These are phyloP conservation scores for Exophiala xenobiotica DNA, from an alignment of 2,329 filamentous ascomycete genomes.

Conservation along the genomic window DNA sequence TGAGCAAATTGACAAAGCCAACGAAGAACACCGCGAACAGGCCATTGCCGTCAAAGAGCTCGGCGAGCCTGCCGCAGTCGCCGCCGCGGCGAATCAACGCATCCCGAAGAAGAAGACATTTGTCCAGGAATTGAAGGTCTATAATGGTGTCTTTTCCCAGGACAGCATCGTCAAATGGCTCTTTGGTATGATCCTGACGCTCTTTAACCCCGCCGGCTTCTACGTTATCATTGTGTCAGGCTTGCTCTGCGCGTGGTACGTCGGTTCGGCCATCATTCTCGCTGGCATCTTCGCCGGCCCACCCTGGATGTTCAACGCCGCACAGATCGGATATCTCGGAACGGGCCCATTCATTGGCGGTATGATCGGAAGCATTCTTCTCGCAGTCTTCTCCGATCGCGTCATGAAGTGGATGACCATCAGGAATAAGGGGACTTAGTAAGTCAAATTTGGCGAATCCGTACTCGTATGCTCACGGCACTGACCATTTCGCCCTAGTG, in stretches of 20 bases:
- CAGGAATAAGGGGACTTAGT: conserved; percentile 41
- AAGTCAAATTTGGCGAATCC: neutral
- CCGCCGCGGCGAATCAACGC: conserved; percentile 1
- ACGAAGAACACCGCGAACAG: conserved; percentile 12
- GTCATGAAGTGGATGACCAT: conserved; percentile 39
- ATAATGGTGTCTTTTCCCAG: conserved; percentile 23
- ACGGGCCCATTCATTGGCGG: conserved; percentile 11
- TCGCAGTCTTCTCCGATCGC: conserved; percentile 34
- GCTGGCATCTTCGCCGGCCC: conserved; percentile 33
- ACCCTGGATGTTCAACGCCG: conserved; percentile 32
- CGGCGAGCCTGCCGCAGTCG: neutral
- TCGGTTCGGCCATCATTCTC: conserved; percentile 12
- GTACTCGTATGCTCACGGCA: neutral
- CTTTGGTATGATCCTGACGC: conserved; percentile 34
- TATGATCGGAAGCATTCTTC: conserved; percentile 37
- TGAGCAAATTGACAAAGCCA: conserved; percentile 20
- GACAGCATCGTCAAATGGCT: conserved; percentile 31
- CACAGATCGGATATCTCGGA: conserved; percentile 29
- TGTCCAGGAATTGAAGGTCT: conserved; percentile 25
- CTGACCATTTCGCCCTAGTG: conserved; percentile 1
- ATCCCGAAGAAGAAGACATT: conserved; percentile 27
- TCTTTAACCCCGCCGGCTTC: conserved; percentile 32
- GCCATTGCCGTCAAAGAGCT: conserved; percentile 5
- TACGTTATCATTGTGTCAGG: conserved; percentile 25
- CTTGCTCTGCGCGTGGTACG: conserved; percentile 31